A percentile compares a stretch with the other conserved stretches of the same genome.
These are phyloP conservation scores for Fusarium decemcellulare DNA, from an alignment of 2,329 filamentous ascomycete species.

Conservation along the genomic window DNA sequence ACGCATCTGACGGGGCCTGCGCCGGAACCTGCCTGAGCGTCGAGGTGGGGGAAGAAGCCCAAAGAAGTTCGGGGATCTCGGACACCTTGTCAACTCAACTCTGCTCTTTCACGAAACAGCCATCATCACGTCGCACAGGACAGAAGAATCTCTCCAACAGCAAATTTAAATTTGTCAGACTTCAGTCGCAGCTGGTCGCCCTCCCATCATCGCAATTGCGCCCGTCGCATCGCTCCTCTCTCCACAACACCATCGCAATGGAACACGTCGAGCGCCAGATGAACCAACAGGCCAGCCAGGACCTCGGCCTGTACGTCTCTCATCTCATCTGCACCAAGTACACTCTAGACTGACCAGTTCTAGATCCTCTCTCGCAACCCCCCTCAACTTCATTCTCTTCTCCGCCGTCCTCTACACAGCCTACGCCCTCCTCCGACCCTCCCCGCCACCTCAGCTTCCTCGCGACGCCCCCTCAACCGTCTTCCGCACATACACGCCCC, in stretches of 20 bases:
- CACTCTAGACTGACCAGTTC: constrained; percentile 2
- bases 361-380: constrained; percentile 67
- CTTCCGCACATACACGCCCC: constrained; percentile 81
- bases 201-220: neutral
- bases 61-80: constrained; percentile 36
- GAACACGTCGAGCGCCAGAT: constrained; percentile 72
- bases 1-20: constrained; percentile 14
- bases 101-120: constrained; percentile 10
- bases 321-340: neutral
- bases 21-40: constrained; percentile 8
- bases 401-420: constrained; percentile 69
- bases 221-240: constrained; percentile 1
- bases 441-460: constrained; percentile 62
- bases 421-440: constrained; percentile 68
- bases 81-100: constrained; percentile 6
- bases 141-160: neutral
- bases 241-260: constrained; percentile 54
- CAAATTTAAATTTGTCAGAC: neutral
- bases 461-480: constrained; percentile 70
- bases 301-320: constrained; percentile 53
- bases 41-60: constrained; percentile 34
- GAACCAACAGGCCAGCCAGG: constrained; percentile 65
- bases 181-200: neutral
- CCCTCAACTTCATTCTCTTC: constrained; percentile 74
- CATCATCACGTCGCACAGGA: neutral